Conservation (phyloP, 2,329 filamentous ascomycete species). For the Onygenales sp. region DNA sequence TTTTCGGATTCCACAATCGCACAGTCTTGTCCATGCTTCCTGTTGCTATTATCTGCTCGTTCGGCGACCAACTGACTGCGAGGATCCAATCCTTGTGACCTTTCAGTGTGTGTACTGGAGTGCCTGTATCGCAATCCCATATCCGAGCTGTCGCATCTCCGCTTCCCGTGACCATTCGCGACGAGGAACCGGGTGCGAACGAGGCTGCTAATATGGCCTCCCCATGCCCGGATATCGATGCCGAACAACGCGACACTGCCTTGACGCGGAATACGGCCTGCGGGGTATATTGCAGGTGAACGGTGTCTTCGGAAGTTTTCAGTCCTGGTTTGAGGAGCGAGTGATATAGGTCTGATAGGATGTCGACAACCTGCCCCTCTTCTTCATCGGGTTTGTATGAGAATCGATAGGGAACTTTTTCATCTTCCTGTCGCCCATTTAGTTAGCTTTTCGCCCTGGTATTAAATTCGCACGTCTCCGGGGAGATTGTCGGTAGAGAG, state of each 20-base stretch:
- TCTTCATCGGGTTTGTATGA: constrained; percentile 43
- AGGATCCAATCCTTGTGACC: constrained; percentile 88
- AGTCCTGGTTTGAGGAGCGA: constrained; percentile 41
- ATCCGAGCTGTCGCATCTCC: constrained; percentile 86
- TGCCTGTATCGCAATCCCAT: constrained; percentile 93
- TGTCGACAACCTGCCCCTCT: constrained; percentile 33
- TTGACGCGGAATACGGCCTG: constrained; percentile 93
- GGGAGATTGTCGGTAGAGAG: neutral
- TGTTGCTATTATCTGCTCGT: constrained; percentile 71
- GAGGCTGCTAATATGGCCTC: constrained; percentile 79
- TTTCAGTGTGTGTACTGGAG: constrained; percentile 57
- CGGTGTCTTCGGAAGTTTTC: constrained; percentile 51
- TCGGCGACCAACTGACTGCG: constrained; percentile 77
- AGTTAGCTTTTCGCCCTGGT: neutral
- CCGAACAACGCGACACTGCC: constrained; percentile 80
- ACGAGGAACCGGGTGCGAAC: constrained; percentile 72
- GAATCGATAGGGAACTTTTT: constrained; percentile 58
- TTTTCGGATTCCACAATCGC: constrained; percentile 78
- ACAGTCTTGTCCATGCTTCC: constrained; percentile 90
- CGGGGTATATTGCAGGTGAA: constrained; percentile 59
- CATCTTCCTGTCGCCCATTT: constrained; percentile 41
- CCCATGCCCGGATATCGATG: constrained; percentile 81
- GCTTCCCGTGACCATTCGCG: constrained; percentile 73
- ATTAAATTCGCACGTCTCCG: neutral
- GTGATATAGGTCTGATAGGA: constrained; percentile 40